Base-by-base conservation (phyloP, 208 protist species). In the Leishmania aethiopica region DNA sequence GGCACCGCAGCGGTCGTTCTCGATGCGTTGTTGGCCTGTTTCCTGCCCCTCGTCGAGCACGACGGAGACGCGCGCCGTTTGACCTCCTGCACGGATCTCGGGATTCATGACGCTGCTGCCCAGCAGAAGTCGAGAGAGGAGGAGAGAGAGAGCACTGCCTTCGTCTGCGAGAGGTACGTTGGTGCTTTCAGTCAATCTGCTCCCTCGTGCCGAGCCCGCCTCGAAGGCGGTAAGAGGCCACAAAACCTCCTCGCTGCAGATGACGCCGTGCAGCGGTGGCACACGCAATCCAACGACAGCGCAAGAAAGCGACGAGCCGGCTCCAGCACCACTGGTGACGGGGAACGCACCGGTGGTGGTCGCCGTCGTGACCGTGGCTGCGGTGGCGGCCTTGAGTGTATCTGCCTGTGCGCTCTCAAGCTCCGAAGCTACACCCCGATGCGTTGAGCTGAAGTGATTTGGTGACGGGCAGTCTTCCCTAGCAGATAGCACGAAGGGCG, bases 11-110 rank as follows among this genome's bases (percentile, higher is more conserved):
- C 53, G 47, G 22, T 42, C 80, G 11, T 5, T 55, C 45, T 69
- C 74, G 10, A 47, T 45, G 57, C 32, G 35, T 55, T 74, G 76
- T 51, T 57, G 45, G 19, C 57, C 53, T 28, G 75, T 51, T 60
- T 78, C 71, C 77, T 85, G 70, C n/a, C 60, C 70, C 51, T 66
- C 81, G 25, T 81, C 76, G 57, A 78, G 71, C 40, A 81, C 77
- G 6, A 78, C 78, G 1, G 70, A 81, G 2, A 85, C 77, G 51
- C 75, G 81, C 22, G 77, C 70, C 19, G 32, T 28, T 53, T 28
- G 22, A n/a, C 25, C 69, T 35, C 22, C 69, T 35, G 25, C 69
- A 19, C 42, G 53, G 40, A 28, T 74, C 25, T 47, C 69, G 2
- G 69, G 35, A 11, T 37, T 57, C 28, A 47, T 47, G 15, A 37